Evolutionary conservation across 108 stramenopile species (phyloP), one percentile per base, ranked within the genome.

Genomic region (Conticribra weissflogii): DNA sequence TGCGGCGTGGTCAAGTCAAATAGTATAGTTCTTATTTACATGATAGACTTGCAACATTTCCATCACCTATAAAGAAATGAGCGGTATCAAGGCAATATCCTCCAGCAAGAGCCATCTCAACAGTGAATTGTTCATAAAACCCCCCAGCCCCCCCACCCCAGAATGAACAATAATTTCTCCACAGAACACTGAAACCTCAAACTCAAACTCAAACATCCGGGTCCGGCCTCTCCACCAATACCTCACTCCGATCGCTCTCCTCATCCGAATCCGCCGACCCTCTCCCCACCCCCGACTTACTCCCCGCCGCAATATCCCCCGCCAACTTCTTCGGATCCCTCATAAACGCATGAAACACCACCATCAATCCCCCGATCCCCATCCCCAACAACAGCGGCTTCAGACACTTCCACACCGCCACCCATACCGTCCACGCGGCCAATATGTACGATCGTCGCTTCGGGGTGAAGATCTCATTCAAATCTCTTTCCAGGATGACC

Each of bases 301-400:
- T 55, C 4, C 63, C 49, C 4, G 46, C 19, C 3, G 58, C 56
- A n/a, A 50, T 54, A 72, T 68, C 67, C 15, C 69, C 76, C 29
- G 85, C 87, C 31, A 95, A 70, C 57, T 92, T 88, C 30, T 85
- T 81, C 12, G 94, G 91, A 79, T 95, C 91, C 74, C 94, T 76
- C 71, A 92, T 71, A 14, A 87, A 56, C 3, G 94, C 91, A 81
- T 95, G 94, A 46, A 74, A 45, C 31, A 89, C 16, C 1, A 92
- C 82, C 16, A 92, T 36, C 0, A 84, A 21, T 2, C 86, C 85
- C 54, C 88, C 86, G 30, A 95, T 84, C 27, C 59, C 54, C 17
- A 85, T 47, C n/a, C 86, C 83, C 9, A 61, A 68, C 9, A 92
- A 58, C 1, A 80, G 71, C 27, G 94, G 94, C 34, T 52, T 36